Evolutionary conservation across 1,284 basidiomycete species (phyloP), one percentile per base, ranked within the genome.

Genomic region (Amylostereum areolatum): DNA sequence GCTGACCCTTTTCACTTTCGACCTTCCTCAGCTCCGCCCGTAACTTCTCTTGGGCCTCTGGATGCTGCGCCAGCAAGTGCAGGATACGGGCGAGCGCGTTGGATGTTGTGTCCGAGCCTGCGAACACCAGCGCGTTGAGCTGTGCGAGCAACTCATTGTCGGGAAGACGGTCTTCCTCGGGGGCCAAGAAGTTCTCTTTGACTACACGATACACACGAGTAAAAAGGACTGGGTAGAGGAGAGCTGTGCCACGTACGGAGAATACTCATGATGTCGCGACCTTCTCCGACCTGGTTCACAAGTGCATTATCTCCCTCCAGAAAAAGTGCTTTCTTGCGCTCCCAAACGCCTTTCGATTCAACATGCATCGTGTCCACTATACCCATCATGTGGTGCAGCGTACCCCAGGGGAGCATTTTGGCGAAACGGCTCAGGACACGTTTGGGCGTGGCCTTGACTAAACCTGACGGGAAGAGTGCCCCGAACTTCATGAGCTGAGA

Each of bases 361-460:
- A 63, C 45, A 47, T 77, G 66, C 74, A 79, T 78, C 24, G 77
- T 63, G 52, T 75, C 71, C 6, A 72, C 67, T 49, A 74, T 74
- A 12, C 64, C 11, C 31, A 50, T 49, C 6, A 60, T 24, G 6
- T 53, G 41, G 43, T 54, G 54, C 29, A 61, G 27, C 3, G 43
- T 32, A 11, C 34, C 31, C 39, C 51, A 45, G n/a, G 63, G 61
- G 32, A 59, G 28, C 32, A 43, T 28, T 2, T 52, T 50, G 18
- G 58, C 33, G 7, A 63, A 10, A 24, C 42, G 43, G 2, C 56
- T 46, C 3, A 55, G 55, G 4, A 56, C 48, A 8, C 9, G 8
- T 44, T 37, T 5, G 54, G 50, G 39, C 18, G 18, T 18, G 18
- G 18, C 18, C 18, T 18, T 18, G 18, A 18, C 18, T 18, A 18